Percentiles rank a stretch among this genome's conserved stretches.
Evolutionary conservation across 1,284 basidiomycete species (phyloP).

Genomic region (Naganishia liquefaciens): DNA sequence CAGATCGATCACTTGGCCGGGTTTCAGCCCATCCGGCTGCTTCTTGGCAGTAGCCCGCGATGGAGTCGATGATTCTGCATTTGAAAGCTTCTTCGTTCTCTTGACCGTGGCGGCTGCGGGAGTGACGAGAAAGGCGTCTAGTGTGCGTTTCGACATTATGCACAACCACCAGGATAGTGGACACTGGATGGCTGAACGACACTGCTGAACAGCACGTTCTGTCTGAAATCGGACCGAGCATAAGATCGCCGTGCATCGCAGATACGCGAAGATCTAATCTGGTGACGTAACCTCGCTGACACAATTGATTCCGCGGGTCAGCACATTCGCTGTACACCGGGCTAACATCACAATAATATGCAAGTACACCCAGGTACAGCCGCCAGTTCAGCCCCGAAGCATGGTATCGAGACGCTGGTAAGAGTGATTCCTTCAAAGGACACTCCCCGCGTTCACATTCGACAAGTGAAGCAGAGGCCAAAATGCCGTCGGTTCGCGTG

Average conservation of each 20-base stretch:
- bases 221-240: neutral
- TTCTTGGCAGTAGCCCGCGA: neutral
- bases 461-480: neutral
- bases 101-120: conserved; percentile 3
- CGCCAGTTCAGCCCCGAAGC: neutral
- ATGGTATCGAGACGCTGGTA: neutral
- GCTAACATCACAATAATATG: neutral
- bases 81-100: neutral
- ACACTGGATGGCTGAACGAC: neutral
- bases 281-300: too few relatives aligned
- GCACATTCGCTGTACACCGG: too few relatives aligned
- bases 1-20: conserved; percentile 1
- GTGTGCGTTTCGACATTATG: conserved; percentile 27
- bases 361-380: neutral
- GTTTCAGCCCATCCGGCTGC: neutral
- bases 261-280: too few relatives aligned
- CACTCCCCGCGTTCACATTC: neutral
- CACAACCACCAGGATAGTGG: neutral
- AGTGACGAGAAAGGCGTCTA: conserved; percentile 17
- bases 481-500: conserved; percentile 18
- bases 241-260: too few relatives aligned
- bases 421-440: neutral
- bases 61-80: neutral
- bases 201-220: neutral
- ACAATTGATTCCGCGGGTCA: too few relatives aligned